Base-by-base conservation (phyloP, 148 eudicot species). In the Vaccinium myrtillus region DNA sequence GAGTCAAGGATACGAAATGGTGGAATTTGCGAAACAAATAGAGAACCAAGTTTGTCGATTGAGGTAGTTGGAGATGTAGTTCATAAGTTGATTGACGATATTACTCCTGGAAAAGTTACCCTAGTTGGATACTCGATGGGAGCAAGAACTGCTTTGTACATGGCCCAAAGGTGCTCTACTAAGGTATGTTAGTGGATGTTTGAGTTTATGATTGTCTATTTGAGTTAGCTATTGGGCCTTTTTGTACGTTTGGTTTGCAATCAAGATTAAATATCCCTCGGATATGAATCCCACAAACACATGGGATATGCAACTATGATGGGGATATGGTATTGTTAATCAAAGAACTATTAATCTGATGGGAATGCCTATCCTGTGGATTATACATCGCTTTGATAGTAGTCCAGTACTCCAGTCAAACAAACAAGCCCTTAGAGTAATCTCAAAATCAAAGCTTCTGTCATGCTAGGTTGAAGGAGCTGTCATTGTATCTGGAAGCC, bases 71-170 rank as follows among this genome's bases (percentile, higher is more conserved):
- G 88, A 79, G 88, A 86, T 53, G 36, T 92, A 53, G 49, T 95
- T 48, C 59, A 80, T 87, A 90, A 94, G 90, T 83, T 94, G 85
- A 82, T 95, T 59, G 65, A 85, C 77, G 76, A 83, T 23, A 77
- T 89, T 69, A 83, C 90, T 78, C 87, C 91, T 32, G 85, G 87
- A 56, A 92, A 91, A 86, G 94, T 94, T 87, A 88, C 90, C 49
- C 88, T 97, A 55, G 90, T 97, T 67, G 98, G 99, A 71, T 95
- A 97, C 89, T 97, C 99, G 11, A 95, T 97, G 99, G 99, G 98
- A 86, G 98, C 96, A 76, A 91, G 99, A 88, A 92, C 93, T 25
- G 92, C 98, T n/a, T 86, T 95, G 84, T 91, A 90, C 91, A 90
- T 93, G 91, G 95, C 99, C 84, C 86, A 93, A 61, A 93, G 92